phyloP scores from a whole-genome alignment of 192 early-diverging fungal genomes.

The Spizellomyces sp. region DNA sequence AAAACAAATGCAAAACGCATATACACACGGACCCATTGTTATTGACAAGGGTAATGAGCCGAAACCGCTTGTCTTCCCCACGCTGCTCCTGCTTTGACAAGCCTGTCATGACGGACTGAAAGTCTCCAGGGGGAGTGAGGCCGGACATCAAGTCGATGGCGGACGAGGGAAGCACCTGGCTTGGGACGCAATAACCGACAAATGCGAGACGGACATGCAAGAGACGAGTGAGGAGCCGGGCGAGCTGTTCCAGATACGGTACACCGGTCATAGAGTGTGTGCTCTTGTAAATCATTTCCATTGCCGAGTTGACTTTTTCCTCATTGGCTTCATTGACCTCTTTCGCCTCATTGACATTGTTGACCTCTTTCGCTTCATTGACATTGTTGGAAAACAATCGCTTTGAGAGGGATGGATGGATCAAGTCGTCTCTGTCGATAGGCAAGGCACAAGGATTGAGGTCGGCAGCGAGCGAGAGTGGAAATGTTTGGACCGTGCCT shows the following conservation, averaged over 20 bases:
- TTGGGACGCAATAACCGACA: slow-evolving; percentile 14
- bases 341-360: no score
- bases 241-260: slow-evolving; percentile 1
- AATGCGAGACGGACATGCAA: slow-evolving; percentile 3
- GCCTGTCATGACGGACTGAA: background rate
- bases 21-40: background rate
- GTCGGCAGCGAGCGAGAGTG: no score
- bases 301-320: no score
- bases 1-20: background rate
- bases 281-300: background rate
- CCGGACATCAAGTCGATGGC: slow-evolving; percentile 17
- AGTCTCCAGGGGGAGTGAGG: slow-evolving; percentile 10
- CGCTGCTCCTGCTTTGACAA: slow-evolving; percentile 1
- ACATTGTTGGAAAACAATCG: no score
- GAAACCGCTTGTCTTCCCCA: background rate
- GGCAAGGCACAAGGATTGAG: no score
- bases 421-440: no score
- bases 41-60: background rate
- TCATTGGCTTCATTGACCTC: no score
- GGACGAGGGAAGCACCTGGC: background rate
- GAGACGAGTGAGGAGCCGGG: background rate
- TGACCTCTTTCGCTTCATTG: no score
- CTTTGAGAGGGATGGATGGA: no score
- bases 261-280: slow-evolving; percentile 2
- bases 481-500: no score